Conservation (phyloP, 352 stramenopile genomes). For the Phytophthora multivora region DNA sequence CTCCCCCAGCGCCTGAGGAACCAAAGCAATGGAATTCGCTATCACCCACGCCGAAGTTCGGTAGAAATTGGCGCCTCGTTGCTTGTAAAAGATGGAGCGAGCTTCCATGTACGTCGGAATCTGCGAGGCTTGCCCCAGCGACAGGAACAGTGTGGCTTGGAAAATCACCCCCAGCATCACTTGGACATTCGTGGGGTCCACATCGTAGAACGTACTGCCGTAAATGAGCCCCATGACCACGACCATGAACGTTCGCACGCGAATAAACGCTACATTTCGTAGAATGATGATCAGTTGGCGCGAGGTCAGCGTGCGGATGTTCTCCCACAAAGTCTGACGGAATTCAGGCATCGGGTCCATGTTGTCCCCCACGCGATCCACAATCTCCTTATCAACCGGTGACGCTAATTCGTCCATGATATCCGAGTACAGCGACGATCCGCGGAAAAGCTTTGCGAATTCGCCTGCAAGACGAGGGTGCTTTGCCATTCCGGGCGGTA, state of each 20-base stretch:
- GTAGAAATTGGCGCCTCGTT: not conserved
- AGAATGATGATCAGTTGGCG: not conserved
- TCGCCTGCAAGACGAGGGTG: constrained; percentile 35
- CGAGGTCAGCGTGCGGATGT: not conserved
- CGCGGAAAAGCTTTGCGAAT: constrained; percentile 47
- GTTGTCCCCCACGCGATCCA: not conserved
- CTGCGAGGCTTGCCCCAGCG: not conserved
- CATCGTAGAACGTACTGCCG: not conserved
- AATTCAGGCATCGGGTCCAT: not conserved
- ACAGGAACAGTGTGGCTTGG: not conserved
- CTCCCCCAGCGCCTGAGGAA: not conserved
- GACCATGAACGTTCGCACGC: not conserved
- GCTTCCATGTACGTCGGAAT: not conserved
- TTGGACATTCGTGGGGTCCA: not conserved
- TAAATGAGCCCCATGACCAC: not conserved
- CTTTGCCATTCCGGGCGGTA: constrained; percentile 1
- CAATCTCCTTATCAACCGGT: not conserved
- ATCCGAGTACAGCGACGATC: constrained; percentile 40
- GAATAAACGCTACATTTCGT: not conserved
- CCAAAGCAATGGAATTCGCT: not conserved
- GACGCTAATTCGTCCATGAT: not conserved
- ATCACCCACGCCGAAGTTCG: not conserved
- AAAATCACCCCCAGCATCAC: not conserved
- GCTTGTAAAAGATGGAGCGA: not conserved
- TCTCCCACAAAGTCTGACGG: not conserved